Base-by-base conservation (phyloP, 2,329 filamentous ascomycete species). In the Huntiella bhutanensis region DNA sequence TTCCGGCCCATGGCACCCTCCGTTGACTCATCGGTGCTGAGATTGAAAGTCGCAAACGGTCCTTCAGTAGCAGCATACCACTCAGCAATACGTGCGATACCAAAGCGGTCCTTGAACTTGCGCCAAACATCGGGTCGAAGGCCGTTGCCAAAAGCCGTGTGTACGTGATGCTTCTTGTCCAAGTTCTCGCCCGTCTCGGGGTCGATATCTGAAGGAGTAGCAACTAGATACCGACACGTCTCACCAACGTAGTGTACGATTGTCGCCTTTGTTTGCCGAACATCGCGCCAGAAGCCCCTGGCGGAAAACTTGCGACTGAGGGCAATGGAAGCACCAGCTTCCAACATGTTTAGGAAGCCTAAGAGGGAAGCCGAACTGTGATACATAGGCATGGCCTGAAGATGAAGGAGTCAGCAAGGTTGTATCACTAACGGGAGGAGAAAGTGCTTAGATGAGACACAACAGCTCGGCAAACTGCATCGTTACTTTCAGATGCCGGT, bases 191-290 rank as follows among this genome's bases (percentile, higher is more conserved):
- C 77, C 0, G 77, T 83, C 5, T 57, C 58, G 0, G 77, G 68
- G 53, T 85, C 77, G 19, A 67, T 59, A 47, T 79, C 68, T 0
- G 73, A 66, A 2, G 80, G 72, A 0, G 76, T 74, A 0, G 80
- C 70, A 8, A 92, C 68, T 3, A 92, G 70, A 58, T 93, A 93
- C 4, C 85, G 78, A 52, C 84, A 80, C 0, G 83, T 88, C 60
- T 93, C 85, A 45, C 85, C 85, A 11, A 93, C 85, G 57, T 93
- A 93, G 58, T 92, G 84, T 51, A 92, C 79, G 3, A 77, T 69
- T 1, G 82, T 91, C 15, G 84, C 80, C 6, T 78, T 64, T 42
- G 71, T 73, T 39, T 71, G 69, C n/a, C 80, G 72, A 12, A 80
- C 79, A 46, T 88, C 82, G 12, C 73, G 65, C 80, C 83, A 91